Conservation (phyloP, 495 filamentous ascomycete genomes). For the Bacidia gigantensis region DNA sequence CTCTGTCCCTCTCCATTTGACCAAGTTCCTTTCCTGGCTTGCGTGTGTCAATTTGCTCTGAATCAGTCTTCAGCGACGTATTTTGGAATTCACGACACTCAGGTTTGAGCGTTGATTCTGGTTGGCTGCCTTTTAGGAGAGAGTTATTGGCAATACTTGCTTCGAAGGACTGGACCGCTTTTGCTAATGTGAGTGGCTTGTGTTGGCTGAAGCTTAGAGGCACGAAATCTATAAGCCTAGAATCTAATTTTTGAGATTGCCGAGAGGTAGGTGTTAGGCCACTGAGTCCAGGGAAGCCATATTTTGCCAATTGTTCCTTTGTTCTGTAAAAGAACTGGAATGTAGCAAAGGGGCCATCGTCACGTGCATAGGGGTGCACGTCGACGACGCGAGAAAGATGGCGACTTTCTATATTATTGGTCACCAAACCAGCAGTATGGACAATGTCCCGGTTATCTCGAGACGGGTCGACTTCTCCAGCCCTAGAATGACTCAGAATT, state of each 20-base stretch:
- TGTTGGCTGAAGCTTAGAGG: background rate
- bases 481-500: too few species aligned
- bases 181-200: background rate
- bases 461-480: background rate
- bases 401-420: background rate
- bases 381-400: constrained; percentile 2
- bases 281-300: constrained; percentile 13
- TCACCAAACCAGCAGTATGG: constrained; percentile 14
- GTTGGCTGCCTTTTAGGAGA: background rate
- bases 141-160: background rate
- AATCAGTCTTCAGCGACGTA: background rate
- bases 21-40: too few species aligned
- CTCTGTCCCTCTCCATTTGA: too few species aligned
- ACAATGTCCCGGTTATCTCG: constrained; percentile 8
- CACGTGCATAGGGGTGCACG: constrained; percentile 5
- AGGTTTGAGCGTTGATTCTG: background rate
- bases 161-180: background rate
- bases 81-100: background rate
- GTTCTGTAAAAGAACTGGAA: constrained; percentile 22
- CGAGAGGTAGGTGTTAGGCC: background rate
- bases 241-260: background rate
- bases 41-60: too few species aligned
- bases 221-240: background rate
- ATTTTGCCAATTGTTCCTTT: constrained; percentile 12
- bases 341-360: constrained; percentile 10